Conservation (phyloP, 495 filamentous ascomycete genomes). For the Stereocaulon alpinum region DNA sequence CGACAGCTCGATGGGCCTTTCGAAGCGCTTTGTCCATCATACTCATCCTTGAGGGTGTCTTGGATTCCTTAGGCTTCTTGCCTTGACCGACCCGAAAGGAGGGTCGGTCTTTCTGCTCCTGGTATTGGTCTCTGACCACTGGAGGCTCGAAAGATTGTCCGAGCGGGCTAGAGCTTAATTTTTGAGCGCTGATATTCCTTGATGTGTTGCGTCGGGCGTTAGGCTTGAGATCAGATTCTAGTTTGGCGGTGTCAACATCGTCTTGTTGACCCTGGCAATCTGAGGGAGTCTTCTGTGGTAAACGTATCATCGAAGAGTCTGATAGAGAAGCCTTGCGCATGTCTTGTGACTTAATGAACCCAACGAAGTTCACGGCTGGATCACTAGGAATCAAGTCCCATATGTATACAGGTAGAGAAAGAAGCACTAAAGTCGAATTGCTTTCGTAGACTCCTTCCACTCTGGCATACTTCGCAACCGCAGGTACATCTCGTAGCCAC, state of each 20-base stretch:
- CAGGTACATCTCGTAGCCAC: neutral
- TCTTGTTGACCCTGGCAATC: neutral
- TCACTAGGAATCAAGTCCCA: constrained; percentile 1
- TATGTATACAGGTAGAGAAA: neutral
- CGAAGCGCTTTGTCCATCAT: no score
- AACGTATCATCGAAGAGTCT: neutral
- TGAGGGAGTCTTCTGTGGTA: neutral
- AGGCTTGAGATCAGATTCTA: neutral
- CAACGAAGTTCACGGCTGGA: neutral
- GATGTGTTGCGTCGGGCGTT: neutral
- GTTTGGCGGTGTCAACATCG: neutral
- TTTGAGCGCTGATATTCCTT: neutral
- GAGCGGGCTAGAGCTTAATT: neutral
- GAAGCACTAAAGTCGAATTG: neutral
- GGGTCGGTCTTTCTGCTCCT: no score
- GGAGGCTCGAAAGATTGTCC: neutral
- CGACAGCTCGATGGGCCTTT: no score
- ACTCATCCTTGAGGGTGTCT: no score
- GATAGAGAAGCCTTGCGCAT: neutral
- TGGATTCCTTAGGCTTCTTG: no score
- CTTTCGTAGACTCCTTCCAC: constrained; percentile 2
- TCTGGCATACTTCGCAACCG: no score
- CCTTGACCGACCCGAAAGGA: no score
- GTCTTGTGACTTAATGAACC: constrained; percentile 1
- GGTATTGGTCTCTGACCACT: no score